A percentile compares a stretch with the other conserved stretches of the same genome.
These are phyloP conservation scores for Aureobasidium uvarum DNA, from an alignment of 2,329 filamentous ascomycete genomes.

Conservation along the genomic window DNA sequence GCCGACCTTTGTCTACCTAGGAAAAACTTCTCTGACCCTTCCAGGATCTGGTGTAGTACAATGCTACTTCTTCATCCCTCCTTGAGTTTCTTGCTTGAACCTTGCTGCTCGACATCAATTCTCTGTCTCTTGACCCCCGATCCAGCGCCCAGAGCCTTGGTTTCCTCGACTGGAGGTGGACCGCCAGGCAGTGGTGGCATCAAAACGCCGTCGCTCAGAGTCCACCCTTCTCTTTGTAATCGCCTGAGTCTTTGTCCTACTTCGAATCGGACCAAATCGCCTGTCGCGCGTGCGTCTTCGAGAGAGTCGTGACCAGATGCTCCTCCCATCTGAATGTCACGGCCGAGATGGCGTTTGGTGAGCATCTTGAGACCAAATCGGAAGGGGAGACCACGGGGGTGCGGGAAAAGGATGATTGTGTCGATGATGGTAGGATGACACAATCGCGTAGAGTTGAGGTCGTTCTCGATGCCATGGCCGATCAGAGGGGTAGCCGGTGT, in stretches of 20 bases:
- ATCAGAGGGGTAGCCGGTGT: constrained; percentile 77
- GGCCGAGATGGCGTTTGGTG: constrained; percentile 65
- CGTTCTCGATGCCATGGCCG: constrained; percentile 93
- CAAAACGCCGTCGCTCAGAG: constrained; percentile 51
- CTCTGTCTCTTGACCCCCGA: constrained; percentile 25
- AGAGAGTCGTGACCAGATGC: constrained; percentile 77
- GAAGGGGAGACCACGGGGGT: constrained; percentile 70
- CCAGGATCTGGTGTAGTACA: not conserved
- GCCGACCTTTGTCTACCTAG: no score
- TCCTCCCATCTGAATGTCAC: constrained; percentile 73
- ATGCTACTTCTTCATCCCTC: not conserved
- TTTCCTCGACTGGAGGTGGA: constrained; percentile 10
- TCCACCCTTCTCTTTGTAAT: constrained; percentile 68
- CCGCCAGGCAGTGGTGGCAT: constrained; percentile 28
- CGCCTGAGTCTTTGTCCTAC: constrained; percentile 67
- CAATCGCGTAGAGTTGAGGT: constrained; percentile 80
- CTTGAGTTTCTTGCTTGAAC: constrained; percentile 10
- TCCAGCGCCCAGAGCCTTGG: constrained; percentile 12
- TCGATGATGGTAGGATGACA: constrained; percentile 84
- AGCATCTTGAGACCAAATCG: constrained; percentile 76
- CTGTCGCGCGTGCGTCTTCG: constrained; percentile 86
- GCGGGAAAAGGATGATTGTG: constrained; percentile 80
- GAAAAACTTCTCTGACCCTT: not conserved
- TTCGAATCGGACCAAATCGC: constrained; percentile 74
- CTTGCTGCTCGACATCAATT: constrained; percentile 20